Evolutionary conservation across 371 early-diverging fungal species (phyloP), one percentile per base, ranked within the genome.

Genomic region (Batkoa obscura): DNA sequence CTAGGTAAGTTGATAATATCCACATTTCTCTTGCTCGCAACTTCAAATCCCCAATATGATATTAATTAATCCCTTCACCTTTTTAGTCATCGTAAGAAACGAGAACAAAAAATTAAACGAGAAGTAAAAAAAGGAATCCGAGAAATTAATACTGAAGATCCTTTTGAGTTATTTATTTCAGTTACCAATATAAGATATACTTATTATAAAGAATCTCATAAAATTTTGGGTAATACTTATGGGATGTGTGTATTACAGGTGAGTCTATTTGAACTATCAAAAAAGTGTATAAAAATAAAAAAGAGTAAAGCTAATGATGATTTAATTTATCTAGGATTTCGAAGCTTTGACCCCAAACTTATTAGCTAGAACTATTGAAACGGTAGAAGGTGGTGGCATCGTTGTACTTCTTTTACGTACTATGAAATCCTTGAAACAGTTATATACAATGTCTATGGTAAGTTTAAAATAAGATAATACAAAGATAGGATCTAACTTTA

Each of bases 361-460:
- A 35, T 72, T 99, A 39, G 98, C 98, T 32, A 80, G 93, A 49
- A 93, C 98, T 0, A 84, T 99, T 50, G 99, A 99, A 70, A 98
- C 99, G 2, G 97, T 99, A 1, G 91, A 94, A 70, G 99, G 99
- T 42, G 99, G 99, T 50, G 99, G 99, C 46, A 74, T 94, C 56
- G 86, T 98, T 39, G 86, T 98, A 9, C 70, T 99, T 45, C 69
- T 98, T 58, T 73, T 95, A 50, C 88, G 88, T 66, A 86, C 88
- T 53, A 91, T 94, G 93, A 80, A 68, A 50, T 92, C 92, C 31
- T 71, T 97, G 55, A 93, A 92, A 64, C 94, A 95, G 68, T 75
- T 97, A 35, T 95, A 95, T 68, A 89, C 93, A 42, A 83, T 97
- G 86, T 86, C 94, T 6, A 97, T 97, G 98, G 80, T 80, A 73